Evolutionary conservation across 352 stramenopile genomes (phyloP), one percentile per base, ranked within the genome.

Genomic region (Globisporangium alternatum): DNA sequence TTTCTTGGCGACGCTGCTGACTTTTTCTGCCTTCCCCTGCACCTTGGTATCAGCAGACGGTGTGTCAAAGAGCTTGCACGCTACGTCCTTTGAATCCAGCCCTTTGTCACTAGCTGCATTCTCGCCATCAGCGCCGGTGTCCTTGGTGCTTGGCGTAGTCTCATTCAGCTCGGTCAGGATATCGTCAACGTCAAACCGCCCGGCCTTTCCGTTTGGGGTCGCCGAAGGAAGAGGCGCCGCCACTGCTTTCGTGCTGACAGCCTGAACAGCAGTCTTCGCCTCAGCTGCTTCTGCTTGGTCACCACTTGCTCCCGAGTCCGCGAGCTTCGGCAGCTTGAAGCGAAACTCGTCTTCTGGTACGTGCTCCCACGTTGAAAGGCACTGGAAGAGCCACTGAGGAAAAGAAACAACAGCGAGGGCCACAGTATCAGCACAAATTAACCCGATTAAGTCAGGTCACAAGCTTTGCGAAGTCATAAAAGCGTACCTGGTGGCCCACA

Each of bases 351-450:
- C 71, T 71, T 93, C 85, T 0, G 75, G 39, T 0, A 92, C 66
- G 60, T 91, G 71, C 45, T 77, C 72, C 88, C 88, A 96, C 60
- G 81, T 66, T 0, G 71, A 65, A 39, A 95, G 56, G 51, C 84
- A 96, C 31, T 79, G 69, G 25, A 95, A 80, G 15, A 96, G 68
- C 88, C 88, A 96, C 84, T 95, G 44, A 12, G 30, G 28, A 13
- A 19, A 30, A 56, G 58, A 43, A 21, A 69, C 67, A 15, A 19
- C 25, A 57, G 8, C 3, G 31, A 41, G 5, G 12, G 35, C 9
- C 60, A 21, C 21, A 68, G 48, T 8, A 25, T 53, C 39, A 64
- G 15, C 39, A 62, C 15, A 21, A 54, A 5, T 19, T 37, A 52
- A 71, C 4, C 57, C 8, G 17, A 25, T 5, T 17, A 15, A 15